Evolutionary conservation across 176 grass and related monocot genomes (phyloP), one percentile per base, ranked within the genome.

Genomic region (Phyllostachys edulis): DNA sequence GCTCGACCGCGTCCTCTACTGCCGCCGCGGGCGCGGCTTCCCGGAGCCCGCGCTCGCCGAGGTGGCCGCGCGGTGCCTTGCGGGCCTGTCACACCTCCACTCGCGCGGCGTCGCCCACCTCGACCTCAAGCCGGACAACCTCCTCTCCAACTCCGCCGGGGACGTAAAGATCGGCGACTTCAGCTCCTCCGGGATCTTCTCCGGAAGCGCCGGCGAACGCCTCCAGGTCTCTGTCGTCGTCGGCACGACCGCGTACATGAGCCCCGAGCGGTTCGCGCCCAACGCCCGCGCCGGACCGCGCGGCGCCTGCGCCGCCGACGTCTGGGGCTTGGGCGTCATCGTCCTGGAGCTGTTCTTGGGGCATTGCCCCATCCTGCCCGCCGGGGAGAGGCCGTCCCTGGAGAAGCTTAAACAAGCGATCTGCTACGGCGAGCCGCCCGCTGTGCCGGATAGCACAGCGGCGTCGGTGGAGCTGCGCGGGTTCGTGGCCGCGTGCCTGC

Each of bases 231-330:
- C 34, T 1, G 5, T 81, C 71, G 20, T 39, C 72, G 57, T 4
- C 56, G 76, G 84, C 15, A 73, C 76, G 0, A 13, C 17, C 0
- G 23, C 5, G 1, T 87, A 80, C 77, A 79, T 83, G 73, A 87
- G 84, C 50, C 84, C 88, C 24, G 88, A 90, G 73, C 38, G 88
- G 57, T 90, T 90, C 79, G 84, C 34, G 44, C 84, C 38, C 26
- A 20, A 38, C 7, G 55, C 78, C 13, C 13, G 45, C 26, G 73
- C 73, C 1, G 56, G 60, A 0, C 37, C 63, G 66, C 85, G 34
- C 23, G 84, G 69, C 21, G 79, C 80, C 5, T 83, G 77, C 79
- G 80, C 88, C 26, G 79, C 80, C 56, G 88, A 90, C 29, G 67
- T 90, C 2, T 90, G 88, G 88, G 72, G 84, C 60, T 47, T 87